These are phyloP conservation scores for Phlyctochytrium bullatum DNA, from an alignment of 192 early-diverging fungal species.

Conservation along the genomic window DNA sequence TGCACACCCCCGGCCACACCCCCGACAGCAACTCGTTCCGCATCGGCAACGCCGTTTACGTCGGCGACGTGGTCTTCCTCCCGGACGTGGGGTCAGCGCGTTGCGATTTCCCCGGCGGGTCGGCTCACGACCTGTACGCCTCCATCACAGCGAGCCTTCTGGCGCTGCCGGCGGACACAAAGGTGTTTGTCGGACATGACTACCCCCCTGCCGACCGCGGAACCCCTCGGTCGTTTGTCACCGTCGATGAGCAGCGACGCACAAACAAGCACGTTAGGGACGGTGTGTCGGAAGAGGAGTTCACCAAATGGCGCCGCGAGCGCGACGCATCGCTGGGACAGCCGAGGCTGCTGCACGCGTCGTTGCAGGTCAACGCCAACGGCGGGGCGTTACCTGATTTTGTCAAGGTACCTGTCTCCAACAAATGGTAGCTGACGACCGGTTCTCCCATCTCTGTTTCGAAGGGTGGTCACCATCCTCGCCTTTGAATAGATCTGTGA, in stretches of 20 bases:
- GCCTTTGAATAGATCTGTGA: too few species aligned
- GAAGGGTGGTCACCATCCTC: too few species aligned
- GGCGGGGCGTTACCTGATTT: background rate
- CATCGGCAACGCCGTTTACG: constrained; percentile 27
- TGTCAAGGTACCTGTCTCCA: too few species aligned
- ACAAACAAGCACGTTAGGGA: constrained; percentile 21
- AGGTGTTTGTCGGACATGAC: constrained; percentile 26
- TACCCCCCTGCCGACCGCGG: constrained; percentile 18
- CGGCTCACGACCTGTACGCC: constrained; percentile 22
- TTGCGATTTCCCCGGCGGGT: constrained; percentile 33
- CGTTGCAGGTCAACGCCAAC: constrained; percentile 23
- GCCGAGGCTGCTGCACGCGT: constrained; percentile 21
- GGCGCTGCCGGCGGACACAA: constrained; percentile 14
- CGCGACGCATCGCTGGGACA: constrained; percentile 19
- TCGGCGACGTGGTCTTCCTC: constrained; percentile 30
- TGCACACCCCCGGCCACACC: constrained; percentile 33
- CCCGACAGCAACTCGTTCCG: constrained; percentile 23
- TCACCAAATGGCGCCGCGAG: constrained; percentile 19
- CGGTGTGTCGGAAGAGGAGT: constrained; percentile 16
- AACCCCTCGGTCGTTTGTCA: background rate
- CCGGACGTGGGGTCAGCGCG: constrained; percentile 34
- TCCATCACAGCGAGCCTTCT: constrained; percentile 10
- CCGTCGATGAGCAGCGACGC: constrained; percentile 15
- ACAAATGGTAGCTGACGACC: too few species aligned
- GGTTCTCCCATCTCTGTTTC: too few species aligned